Evolutionary conservation across 345 rosid species (phyloP), one percentile per base, ranked within the genome.

Genomic region (Ceriops decandra): DNA sequence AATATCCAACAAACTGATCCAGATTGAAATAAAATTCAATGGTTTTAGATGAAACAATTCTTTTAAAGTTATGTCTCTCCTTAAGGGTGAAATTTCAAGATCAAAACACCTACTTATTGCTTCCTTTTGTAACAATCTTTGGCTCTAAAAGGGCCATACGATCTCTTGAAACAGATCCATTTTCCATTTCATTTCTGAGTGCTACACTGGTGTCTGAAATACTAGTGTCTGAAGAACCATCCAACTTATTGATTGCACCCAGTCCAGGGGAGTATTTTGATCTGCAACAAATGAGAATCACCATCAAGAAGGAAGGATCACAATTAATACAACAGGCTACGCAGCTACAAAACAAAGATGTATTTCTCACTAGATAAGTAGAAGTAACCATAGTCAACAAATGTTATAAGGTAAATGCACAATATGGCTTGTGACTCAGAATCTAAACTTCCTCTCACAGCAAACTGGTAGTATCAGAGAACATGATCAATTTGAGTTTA

Each of bases 81-180:
- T 36, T 36, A 22, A 54, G 11, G 16, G 11, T 54, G 27, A 54
- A 22, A 54, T 54, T 54, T 54, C 58, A 54, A 24, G 5, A 56
- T 56, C 13, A 56, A 7, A 62, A 6, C 17, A 82, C 86, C 70
- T 82, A 85, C 88, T 75, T 82, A 68, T 77, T 73, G 57, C 75
- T 79, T 66, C 66, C 80, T 77, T 76, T 85, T 22, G 81, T 24
- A 15, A 56, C 26, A 56, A 21, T 24, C 31, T 16, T 56, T 24
- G 26, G 16, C 31, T 56, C 59, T 9, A 24, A 24, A 56, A 56
- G 59, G 62, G 78, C 70, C 32, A 72, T 60, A 51, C 52, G 57
- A 62, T 82, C 86, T 64, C 85, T 81, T 66, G 82, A 68, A 62
- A 74, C 42, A 63, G 86, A 71, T 70, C 67, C 72, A 76, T 81